These are phyloP conservation scores for Schoenoplectus tabernaemontani DNA, from an alignment of 202 grass and related monocot species.

Conservation along the genomic window DNA sequence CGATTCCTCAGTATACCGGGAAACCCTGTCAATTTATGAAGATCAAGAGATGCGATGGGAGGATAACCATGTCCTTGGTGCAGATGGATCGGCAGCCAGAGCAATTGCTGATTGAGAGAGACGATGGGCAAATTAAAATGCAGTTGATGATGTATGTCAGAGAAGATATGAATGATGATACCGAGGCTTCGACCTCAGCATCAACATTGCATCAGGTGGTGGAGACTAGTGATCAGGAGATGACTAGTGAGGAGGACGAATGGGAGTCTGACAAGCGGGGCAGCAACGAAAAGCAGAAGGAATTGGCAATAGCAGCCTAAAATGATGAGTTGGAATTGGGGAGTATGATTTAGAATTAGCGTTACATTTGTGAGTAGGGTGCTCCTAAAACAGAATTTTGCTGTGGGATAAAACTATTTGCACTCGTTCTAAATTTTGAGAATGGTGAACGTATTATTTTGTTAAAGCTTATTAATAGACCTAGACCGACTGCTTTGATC, in stretches of 20 bases:
- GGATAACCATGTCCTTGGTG: conserved; percentile 24
- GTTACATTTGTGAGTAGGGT: not conserved
- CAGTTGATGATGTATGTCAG: not conserved
- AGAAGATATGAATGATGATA: not conserved
- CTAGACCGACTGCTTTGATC: not conserved
- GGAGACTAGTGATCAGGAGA: not conserved
- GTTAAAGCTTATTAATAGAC: too few species aligned
- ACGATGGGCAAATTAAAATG: conserved; percentile 19
- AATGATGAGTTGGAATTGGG: conserved; percentile 8
- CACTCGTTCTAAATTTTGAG: not conserved
- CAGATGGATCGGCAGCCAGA: conserved; percentile 17
- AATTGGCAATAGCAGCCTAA: conserved; percentile 6
- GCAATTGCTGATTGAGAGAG: conserved; percentile 9
- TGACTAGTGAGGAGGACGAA: not conserved
- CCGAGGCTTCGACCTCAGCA: not conserved
- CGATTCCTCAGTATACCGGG: not conserved
- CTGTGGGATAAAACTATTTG: not conserved
- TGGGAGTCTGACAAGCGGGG: not conserved
- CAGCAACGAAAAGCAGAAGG: not conserved
- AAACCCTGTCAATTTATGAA: conserved; percentile 18
- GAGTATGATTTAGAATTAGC: not conserved
- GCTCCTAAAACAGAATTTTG: not conserved
- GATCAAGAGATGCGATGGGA: conserved; percentile 18
- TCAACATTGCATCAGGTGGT: not conserved
- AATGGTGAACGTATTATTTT: not conserved